Evolutionary conservation across 176 grass and related monocot genomes (phyloP).

Genomic region (Poa pratensis): DNA sequence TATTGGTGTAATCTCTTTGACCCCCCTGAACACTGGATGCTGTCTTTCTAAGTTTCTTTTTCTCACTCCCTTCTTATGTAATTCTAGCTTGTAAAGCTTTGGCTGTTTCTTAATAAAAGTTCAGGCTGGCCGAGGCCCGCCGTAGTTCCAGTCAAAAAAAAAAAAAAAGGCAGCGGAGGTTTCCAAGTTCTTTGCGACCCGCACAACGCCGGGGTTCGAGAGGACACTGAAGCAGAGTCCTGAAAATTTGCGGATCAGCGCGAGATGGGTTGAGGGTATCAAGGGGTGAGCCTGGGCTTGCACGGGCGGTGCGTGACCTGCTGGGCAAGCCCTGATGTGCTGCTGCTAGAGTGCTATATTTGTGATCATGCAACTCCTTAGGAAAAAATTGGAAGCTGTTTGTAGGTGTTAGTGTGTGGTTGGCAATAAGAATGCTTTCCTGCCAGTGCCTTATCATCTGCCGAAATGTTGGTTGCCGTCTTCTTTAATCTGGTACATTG

Average conservation of each 20-base stretch:
- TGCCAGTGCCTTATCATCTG: slow-evolving; percentile 17
- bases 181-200: slow-evolving; percentile 60
- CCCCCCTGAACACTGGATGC: no score
- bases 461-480: not conserved
- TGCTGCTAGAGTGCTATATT: not conserved
- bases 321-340: slow-evolving; percentile 30
- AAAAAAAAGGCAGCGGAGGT: slow-evolving; percentile 71
- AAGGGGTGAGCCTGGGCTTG: slow-evolving; percentile 54
- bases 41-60: no score
- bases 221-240: slow-evolving; percentile 75
- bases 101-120: no score
- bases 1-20: no score
- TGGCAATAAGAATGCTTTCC: slow-evolving; percentile 37
- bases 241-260: slow-evolving; percentile 56
- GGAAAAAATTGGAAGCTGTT: not conserved
- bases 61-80: no score
- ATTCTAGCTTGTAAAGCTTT: no score
- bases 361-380: not conserved
- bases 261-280: slow-evolving; percentile 67
- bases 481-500: not conserved
- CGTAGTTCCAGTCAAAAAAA: no score
- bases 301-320: slow-evolving; percentile 53
- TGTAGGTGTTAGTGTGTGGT: not conserved
- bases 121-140: no score
- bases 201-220: slow-evolving; percentile 53